These are phyloP conservation scores for Xylariaceae sp. DNA, from an alignment of 2,329 filamentous ascomycete species.

Conservation along the genomic window DNA sequence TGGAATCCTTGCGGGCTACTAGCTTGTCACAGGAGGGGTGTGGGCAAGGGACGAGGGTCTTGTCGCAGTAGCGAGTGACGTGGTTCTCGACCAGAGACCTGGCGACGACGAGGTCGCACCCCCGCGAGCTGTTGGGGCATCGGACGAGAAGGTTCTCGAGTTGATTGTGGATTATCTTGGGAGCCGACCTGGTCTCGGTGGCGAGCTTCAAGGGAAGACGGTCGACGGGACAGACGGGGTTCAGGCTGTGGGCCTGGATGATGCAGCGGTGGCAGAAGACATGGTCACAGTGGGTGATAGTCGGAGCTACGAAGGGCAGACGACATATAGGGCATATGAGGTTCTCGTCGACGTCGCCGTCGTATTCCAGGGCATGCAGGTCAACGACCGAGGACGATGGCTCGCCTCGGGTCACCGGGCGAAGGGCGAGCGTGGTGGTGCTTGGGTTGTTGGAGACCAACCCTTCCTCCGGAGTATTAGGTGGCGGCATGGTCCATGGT, in stretches of 20 bases:
- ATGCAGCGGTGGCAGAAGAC: conserved; percentile 61
- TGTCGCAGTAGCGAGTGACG: conserved; percentile 53
- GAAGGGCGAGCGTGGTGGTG: conserved; percentile 25
- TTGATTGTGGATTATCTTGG: conserved; percentile 54
- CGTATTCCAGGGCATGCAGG: conserved; percentile 43
- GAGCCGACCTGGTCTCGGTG: conserved; percentile 30
- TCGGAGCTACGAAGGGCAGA: conserved; percentile 55
- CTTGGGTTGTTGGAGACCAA: conserved; percentile 13
- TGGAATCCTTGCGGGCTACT: conserved; percentile 47
- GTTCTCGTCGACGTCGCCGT: conserved; percentile 41
- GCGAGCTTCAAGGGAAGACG: conserved; percentile 39
- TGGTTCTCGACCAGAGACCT: conserved; percentile 55
- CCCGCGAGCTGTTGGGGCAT: conserved; percentile 51
- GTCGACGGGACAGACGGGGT: conserved; percentile 54
- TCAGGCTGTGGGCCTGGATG: conserved; percentile 38
- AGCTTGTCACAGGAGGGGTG: conserved; percentile 48
- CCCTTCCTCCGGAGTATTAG: conserved; percentile 34
- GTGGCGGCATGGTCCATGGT: conserved; percentile 29
- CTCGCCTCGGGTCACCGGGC: conserved; percentile 20
- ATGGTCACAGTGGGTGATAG: conserved; percentile 61
- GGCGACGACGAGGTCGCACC: conserved; percentile 48
- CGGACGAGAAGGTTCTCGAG: conserved; percentile 56
- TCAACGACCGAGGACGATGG: conserved; percentile 32
- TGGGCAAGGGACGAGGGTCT: conserved; percentile 53
- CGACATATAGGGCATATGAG: conserved; percentile 56